Evolutionary conservation across 2,329 filamentous ascomycete species (phyloP).

Genomic region (Monosporascus cannonballus): DNA sequence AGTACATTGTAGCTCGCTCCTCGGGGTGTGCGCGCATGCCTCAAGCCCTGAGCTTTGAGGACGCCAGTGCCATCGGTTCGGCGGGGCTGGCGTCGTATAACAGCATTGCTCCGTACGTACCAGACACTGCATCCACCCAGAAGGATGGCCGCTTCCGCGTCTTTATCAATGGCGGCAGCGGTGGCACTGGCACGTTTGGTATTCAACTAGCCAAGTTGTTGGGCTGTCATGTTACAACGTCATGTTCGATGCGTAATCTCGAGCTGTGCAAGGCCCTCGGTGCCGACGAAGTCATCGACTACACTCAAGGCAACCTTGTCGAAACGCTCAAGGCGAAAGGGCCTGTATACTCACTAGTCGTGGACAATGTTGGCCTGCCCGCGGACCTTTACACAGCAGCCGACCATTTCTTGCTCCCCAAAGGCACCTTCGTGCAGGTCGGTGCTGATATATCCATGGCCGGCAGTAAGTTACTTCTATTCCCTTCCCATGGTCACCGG

Average conservation of each 20-base stretch:
- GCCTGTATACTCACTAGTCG: constrained; percentile 39
- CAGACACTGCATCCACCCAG: too few relatives aligned
- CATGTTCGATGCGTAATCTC: constrained; percentile 51
- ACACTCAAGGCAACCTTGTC: constrained; percentile 42
- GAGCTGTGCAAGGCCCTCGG: constrained; percentile 50
- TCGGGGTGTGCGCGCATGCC: too few relatives aligned
- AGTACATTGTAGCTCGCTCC: too few relatives aligned
- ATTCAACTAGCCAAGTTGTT: constrained; percentile 57
- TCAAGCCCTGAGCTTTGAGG: too few relatives aligned
- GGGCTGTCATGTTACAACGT: constrained; percentile 50
- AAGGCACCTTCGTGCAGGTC: constrained; percentile 43
- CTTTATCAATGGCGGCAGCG: constrained; percentile 57
- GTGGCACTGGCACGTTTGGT: constrained; percentile 50
- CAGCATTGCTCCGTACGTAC: too few relatives aligned
- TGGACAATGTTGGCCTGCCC: constrained; percentile 49
- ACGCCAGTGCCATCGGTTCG: too few relatives aligned
- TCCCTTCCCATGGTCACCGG: too few relatives aligned
- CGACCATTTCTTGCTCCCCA: constrained; percentile 39
- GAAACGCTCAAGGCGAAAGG: constrained; percentile 38
- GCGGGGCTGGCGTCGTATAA: too few relatives aligned
- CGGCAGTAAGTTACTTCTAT: too few relatives aligned
- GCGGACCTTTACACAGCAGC: constrained; percentile 42
- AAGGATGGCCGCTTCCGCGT: constrained; percentile 25
- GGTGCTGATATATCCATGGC: constrained; percentile 22
- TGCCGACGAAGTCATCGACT: constrained; percentile 57